Evolutionary conservation across 495 filamentous ascomycete species (phyloP).

Genomic region (Neurospora discreta): DNA sequence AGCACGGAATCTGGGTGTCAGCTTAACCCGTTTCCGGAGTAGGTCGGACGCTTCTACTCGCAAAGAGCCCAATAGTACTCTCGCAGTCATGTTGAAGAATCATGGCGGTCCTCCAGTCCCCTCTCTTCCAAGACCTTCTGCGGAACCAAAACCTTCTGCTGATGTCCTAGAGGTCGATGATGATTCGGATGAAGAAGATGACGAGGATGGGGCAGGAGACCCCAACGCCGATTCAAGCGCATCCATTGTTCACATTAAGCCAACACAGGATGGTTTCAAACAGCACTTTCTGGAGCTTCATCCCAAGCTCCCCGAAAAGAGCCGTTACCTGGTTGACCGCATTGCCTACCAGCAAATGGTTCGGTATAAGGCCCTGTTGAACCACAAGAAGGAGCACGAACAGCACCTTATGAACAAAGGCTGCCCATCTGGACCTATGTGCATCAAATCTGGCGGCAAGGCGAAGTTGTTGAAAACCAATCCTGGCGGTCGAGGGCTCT

Average conservation of each 20-base stretch:
- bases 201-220: slow-evolving; percentile 39
- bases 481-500: slow-evolving; percentile 12
- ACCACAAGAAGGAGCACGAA: slow-evolving; percentile 59
- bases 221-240: slow-evolving; percentile 34
- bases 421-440: slow-evolving; percentile 52
- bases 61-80: not conserved
- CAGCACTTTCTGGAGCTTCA: slow-evolving; percentile 63
- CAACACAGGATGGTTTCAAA: slow-evolving; percentile 68
- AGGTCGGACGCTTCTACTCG: slow-evolving; percentile 50
- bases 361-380: slow-evolving; percentile 71
- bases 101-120: slow-evolving; percentile 50
- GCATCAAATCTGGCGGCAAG: slow-evolving; percentile 52
- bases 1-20: slow-evolving; percentile 27
- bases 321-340: slow-evolving; percentile 64
- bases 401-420: slow-evolving; percentile 38
- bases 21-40: slow-evolving; percentile 50
- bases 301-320: slow-evolving; percentile 34
- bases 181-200: slow-evolving; percentile 37
- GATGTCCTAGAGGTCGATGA: slow-evolving; percentile 16
- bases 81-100: slow-evolving; percentile 40
- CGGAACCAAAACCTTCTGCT: slow-evolving; percentile 22
- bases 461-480: slow-evolving; percentile 31
- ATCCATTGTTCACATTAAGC: slow-evolving; percentile 47
- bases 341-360: slow-evolving; percentile 69
- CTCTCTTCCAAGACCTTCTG: slow-evolving; percentile 32